These are phyloP conservation scores for Claviceps pusilla DNA, from an alignment of 2,329 filamentous ascomycete species.

Conservation along the genomic window DNA sequence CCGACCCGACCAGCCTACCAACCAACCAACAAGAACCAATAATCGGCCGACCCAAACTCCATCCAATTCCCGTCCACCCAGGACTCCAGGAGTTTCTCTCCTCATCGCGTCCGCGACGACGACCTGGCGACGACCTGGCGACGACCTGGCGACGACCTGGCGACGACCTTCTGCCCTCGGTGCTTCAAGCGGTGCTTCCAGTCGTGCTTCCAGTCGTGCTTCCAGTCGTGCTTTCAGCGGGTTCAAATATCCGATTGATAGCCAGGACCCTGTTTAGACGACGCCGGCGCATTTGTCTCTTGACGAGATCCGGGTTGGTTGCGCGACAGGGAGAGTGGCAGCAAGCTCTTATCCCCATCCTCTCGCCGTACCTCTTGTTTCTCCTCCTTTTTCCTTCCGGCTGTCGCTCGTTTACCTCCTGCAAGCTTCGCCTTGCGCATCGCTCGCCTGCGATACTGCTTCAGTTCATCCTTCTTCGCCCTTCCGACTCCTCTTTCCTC, in stretches of 20 bases:
- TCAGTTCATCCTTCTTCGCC: neutral
- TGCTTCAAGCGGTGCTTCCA: neutral
- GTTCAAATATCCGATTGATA: neutral
- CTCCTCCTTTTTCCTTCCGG: neutral
- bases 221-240: no score
- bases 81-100: neutral
- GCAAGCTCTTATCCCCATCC: neutral
- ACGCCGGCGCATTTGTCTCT: neutral
- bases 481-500: neutral
- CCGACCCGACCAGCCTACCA: neutral
- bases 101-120: neutral
- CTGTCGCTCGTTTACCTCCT: neutral
- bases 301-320: neutral
- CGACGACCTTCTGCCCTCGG: neutral
- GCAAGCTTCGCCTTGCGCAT: neutral
- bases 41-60: neutral
- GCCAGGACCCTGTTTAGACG: neutral
- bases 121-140: neutral
- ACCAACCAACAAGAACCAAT: neutral
- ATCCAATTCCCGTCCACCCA: neutral
- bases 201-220: neutral
- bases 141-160: neutral
- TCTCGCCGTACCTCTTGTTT: neutral
- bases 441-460: neutral
- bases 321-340: neutral